Percentiles rank a stretch among this genome's conserved stretches.
Evolutionary conservation across 169 alveolate genomes (phyloP).

Genomic region (Plasmodium blacklocki): DNA sequence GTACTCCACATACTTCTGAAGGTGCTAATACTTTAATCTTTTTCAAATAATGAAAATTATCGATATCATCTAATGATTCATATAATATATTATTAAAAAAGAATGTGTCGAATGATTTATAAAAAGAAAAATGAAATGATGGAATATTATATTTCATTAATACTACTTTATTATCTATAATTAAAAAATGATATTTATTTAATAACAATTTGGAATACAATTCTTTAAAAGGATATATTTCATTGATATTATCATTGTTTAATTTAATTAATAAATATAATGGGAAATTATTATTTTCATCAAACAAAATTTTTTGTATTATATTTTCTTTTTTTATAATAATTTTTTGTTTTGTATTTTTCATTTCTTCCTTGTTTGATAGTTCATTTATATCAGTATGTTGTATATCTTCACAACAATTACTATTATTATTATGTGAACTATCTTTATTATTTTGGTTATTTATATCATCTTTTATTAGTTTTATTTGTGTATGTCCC

Average conservation of each 20-base stretch:
- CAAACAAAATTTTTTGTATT: background rate
- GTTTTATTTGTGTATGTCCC: too few relatives aligned
- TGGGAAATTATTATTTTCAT: slow-evolving; percentile 4
- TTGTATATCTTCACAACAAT: too few relatives aligned
- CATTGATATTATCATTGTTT: slow-evolving; percentile 22
- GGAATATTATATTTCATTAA: slow-evolving; percentile 54
- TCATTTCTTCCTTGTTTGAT: too few relatives aligned
- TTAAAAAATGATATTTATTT: slow-evolving; percentile 47
- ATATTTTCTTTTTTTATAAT: background rate
- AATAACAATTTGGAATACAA: slow-evolving; percentile 32
- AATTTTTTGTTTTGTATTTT: too few relatives aligned
- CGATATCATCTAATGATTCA: slow-evolving; percentile 16
- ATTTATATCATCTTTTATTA: too few relatives aligned
- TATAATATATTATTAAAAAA: slow-evolving; percentile 50
- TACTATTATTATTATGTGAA: too few relatives aligned
- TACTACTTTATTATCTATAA: slow-evolving; percentile 46
- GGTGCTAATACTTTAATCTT: slow-evolving; percentile 23
- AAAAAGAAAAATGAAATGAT: slow-evolving; percentile 34
- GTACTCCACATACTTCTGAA: slow-evolving; percentile 42
- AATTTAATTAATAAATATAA: slow-evolving; percentile 20
- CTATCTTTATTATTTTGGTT: too few relatives aligned
- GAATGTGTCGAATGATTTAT: slow-evolving; percentile 49
- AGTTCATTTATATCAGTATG: too few relatives aligned
- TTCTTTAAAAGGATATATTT: slow-evolving; percentile 6
- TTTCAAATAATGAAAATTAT: slow-evolving; percentile 23